These are phyloP conservation scores for Oligophagozyma castellii DNA, from an alignment of 1,139 yeast species.

Conservation along the genomic window DNA sequence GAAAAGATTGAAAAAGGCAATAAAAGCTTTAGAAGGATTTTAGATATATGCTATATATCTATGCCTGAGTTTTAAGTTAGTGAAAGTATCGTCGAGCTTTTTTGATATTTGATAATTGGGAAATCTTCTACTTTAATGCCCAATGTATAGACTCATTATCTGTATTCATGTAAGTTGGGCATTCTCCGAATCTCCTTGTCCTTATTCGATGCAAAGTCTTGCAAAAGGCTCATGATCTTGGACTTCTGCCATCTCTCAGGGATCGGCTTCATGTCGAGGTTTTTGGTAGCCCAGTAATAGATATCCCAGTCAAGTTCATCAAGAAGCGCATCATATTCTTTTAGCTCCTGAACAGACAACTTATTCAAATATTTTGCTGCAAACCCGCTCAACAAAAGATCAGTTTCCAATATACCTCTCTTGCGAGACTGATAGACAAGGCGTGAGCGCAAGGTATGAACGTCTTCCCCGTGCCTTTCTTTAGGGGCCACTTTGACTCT, in stretches of 20 bases:
- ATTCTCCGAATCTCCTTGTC: slow-evolving; percentile 66
- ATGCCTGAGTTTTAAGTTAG: background rate
- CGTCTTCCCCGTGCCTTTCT: slow-evolving; percentile 58
- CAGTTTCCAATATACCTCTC: slow-evolving; percentile 92
- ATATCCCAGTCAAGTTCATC: slow-evolving; percentile 98
- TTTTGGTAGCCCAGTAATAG: slow-evolving; percentile 91
- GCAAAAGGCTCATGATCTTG: slow-evolving; percentile 48
- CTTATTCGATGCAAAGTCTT: slow-evolving; percentile 61
- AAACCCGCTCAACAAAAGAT: slow-evolving; percentile 69
- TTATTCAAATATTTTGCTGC: slow-evolving; percentile 57
- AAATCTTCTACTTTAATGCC: slow-evolving; percentile 1
- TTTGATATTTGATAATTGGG: background rate
- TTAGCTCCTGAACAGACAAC: slow-evolving; percentile 54
- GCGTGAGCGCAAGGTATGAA: slow-evolving; percentile 71
- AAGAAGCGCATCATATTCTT: slow-evolving; percentile 72
- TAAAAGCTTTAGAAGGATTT: slow-evolving; percentile 75
- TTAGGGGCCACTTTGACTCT: slow-evolving; percentile 58
- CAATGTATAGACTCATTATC: slow-evolving; percentile 2
- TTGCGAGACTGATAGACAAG: slow-evolving; percentile 83
- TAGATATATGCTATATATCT: slow-evolving; percentile 9
- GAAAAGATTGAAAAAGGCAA: slow-evolving; percentile 62
- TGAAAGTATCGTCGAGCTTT: background rate
- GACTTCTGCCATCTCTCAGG: slow-evolving; percentile 77
- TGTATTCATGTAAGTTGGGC: slow-evolving; percentile 45
- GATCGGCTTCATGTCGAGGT: slow-evolving; percentile 65